Evolutionary conservation across 192 early-diverging fungal species (phyloP).

Genomic region (Podila epigama): DNA sequence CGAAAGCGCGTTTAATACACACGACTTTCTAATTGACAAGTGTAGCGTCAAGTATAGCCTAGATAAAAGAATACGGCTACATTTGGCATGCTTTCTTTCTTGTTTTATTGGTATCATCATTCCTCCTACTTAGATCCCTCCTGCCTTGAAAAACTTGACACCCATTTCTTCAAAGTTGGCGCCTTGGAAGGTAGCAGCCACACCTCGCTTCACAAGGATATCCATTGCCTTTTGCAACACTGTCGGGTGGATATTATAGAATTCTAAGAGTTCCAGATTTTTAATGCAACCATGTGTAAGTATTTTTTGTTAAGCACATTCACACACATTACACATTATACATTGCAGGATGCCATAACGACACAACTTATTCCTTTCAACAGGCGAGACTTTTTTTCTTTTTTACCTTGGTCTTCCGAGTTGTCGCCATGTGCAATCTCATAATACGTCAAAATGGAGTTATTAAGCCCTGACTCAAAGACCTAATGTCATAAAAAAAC

Average conservation of each 20-base stretch:
- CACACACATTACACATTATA: no score
- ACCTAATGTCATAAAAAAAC: constrained; percentile 50
- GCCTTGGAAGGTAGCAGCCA: constrained; percentile 81
- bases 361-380: no score
- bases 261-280: no score
- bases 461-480: constrained; percentile 73
- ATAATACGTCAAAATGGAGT: constrained; percentile 85
- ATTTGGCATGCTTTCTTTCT: not conserved
- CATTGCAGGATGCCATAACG: no score
- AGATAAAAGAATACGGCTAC: no score
- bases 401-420: constrained; percentile 63
- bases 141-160: constrained; percentile 81
- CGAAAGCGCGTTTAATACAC: no score
- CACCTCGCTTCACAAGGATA: constrained; percentile 82
- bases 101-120: not conserved
- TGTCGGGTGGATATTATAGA: constrained; percentile 74
- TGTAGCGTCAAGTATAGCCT: no score
- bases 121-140: not conserved
- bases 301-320: no score
- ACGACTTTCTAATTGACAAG: no score
- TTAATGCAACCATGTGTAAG: no score
- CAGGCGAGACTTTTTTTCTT: no score
- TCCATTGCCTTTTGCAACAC: constrained; percentile 81
- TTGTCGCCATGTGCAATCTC: constrained; percentile 89
- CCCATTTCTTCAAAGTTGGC: constrained; percentile 76